Conservation (phyloP, 768 basidiomycete genomes). For the Strobilomyces confusus region DNA sequence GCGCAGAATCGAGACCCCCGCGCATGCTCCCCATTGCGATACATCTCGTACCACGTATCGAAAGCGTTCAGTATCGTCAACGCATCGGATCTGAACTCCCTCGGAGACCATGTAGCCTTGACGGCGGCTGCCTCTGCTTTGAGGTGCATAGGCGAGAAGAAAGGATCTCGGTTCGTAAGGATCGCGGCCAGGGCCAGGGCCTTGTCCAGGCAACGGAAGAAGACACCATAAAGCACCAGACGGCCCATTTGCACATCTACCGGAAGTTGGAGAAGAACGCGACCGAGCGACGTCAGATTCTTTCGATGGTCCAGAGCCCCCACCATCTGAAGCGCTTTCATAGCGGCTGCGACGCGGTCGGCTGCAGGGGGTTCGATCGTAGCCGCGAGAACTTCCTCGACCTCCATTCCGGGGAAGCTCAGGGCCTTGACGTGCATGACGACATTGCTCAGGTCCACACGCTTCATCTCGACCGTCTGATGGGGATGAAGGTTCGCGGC, state of each 20-base stretch:
- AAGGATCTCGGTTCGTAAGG: slow-evolving; percentile 85
- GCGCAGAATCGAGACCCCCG: slow-evolving; percentile 71
- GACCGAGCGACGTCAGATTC: slow-evolving; percentile 81
- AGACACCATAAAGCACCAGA: slow-evolving; percentile 82
- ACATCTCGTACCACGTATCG: slow-evolving; percentile 74
- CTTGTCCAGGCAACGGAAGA: slow-evolving; percentile 89
- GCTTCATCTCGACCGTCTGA: slow-evolving; percentile 94
- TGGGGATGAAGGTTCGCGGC: slow-evolving; percentile 64
- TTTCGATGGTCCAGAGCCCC: slow-evolving; percentile 79
- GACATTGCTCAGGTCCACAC: slow-evolving; percentile 83
- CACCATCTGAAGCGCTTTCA: slow-evolving; percentile 75
- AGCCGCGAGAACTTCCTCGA: slow-evolving; percentile 80
- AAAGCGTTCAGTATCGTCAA: slow-evolving; percentile 78
- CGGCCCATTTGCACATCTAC: slow-evolving; percentile 89
- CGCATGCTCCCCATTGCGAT: slow-evolving; percentile 58
- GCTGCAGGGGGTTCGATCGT: slow-evolving; percentile 87
- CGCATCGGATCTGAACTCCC: slow-evolving; percentile 80
- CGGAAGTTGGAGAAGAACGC: slow-evolving; percentile 83
- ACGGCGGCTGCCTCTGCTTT: slow-evolving; percentile 65
- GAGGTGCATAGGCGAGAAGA: slow-evolving; percentile 75
- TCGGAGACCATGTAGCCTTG: slow-evolving; percentile 77
- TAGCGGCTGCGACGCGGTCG: slow-evolving; percentile 72
- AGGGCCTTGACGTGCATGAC: slow-evolving; percentile 97
- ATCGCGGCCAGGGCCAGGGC: slow-evolving; percentile 90
- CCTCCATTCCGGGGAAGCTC: slow-evolving; percentile 79